Evolutionary conservation across 2,329 filamentous ascomycete genomes (phyloP).

Genomic region (Pyrenophora tritici-repentis): DNA sequence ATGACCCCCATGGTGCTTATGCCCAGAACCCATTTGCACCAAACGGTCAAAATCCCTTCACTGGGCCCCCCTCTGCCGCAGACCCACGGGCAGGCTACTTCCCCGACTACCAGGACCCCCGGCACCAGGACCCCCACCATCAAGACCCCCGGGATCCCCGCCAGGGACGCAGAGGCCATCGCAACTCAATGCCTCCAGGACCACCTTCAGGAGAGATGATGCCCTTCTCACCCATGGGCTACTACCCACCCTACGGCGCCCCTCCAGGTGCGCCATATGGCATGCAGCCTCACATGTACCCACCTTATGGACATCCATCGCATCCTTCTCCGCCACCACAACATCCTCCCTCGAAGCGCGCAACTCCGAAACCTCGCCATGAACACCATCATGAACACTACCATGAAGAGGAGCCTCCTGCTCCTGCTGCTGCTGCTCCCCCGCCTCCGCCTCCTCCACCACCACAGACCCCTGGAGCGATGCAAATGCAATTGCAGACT

Average conservation of each 20-base stretch:
- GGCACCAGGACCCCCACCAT: slow-evolving; percentile 11
- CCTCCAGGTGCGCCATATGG: slow-evolving; percentile 24
- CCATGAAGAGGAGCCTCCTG: slow-evolving; percentile 23
- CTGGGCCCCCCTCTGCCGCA: slow-evolving; percentile 25
- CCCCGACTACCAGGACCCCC: slow-evolving; percentile 21
- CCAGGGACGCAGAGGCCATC: slow-evolving; percentile 31
- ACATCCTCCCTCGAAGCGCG: slow-evolving; percentile 32
- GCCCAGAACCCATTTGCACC: slow-evolving; percentile 41
- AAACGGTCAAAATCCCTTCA: slow-evolving; percentile 34
- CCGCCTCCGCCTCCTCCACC: slow-evolving; percentile 25
- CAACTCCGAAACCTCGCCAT: slow-evolving; percentile 35
- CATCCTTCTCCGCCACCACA: slow-evolving; percentile 34
- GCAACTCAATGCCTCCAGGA: slow-evolving; percentile 42
- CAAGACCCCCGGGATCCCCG: slow-evolving; percentile 12
- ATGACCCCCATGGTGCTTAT: slow-evolving; percentile 45
- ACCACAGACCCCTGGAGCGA: slow-evolving; percentile 12
- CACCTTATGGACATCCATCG: slow-evolving; percentile 27
- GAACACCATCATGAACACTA: neutral
- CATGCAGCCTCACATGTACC: slow-evolving; percentile 35
- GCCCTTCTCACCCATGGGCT: slow-evolving; percentile 36
- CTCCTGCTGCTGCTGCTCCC: slow-evolving; percentile 6
- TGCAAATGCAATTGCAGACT: slow-evolving; percentile 12
- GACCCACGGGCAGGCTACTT: slow-evolving; percentile 46
- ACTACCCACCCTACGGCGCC: slow-evolving; percentile 38
- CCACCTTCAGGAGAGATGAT: slow-evolving; percentile 38